These are phyloP conservation scores for Backusella macrospora DNA, from an alignment of 192 early-diverging fungal species.

Conservation along the genomic window DNA sequence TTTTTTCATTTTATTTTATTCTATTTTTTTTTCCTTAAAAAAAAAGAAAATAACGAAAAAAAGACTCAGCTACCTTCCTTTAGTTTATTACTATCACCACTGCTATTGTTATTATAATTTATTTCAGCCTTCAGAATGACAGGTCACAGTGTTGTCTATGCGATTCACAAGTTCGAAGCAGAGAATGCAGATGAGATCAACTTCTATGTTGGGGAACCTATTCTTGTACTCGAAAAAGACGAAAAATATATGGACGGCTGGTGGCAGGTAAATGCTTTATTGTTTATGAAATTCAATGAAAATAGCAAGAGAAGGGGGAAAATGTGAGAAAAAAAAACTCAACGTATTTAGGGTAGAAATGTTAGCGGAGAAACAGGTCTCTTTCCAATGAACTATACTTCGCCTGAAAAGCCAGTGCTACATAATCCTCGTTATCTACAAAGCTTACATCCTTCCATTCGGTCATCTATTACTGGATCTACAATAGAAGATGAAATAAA, in stretches of 20 bases:
- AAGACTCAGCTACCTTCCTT: too few relatives aligned
- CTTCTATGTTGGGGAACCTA: conserved; percentile 64
- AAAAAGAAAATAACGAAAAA: too few relatives aligned
- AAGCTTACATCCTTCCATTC: not conserved
- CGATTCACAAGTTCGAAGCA: conserved; percentile 57
- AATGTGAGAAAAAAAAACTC: not conserved
- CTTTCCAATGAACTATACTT: conserved; percentile 73
- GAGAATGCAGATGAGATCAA: conserved; percentile 74
- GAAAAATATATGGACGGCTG: conserved; percentile 75
- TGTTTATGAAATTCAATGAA: not conserved
- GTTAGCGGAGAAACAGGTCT: conserved; percentile 65
- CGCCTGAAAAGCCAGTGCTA: conserved; percentile 34
- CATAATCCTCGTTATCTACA: not conserved
- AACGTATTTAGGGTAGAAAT: conserved; percentile 60
- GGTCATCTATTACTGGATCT: not conserved
- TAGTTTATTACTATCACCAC: not conserved
- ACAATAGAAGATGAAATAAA: conserved; percentile 17
- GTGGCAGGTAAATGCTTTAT: conserved; percentile 63
- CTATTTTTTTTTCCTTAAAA: not conserved
- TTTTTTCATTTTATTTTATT: not conserved
- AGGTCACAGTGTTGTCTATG: conserved; percentile 47
- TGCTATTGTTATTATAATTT: not conserved
- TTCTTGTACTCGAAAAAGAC: conserved; percentile 73
- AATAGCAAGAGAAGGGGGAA: not conserved
- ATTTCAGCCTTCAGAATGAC: conserved; percentile 8